These are phyloP conservation scores for Telopea speciosissima DNA, from an alignment of 177 flowering plant genomes.

Conservation along the genomic window DNA sequence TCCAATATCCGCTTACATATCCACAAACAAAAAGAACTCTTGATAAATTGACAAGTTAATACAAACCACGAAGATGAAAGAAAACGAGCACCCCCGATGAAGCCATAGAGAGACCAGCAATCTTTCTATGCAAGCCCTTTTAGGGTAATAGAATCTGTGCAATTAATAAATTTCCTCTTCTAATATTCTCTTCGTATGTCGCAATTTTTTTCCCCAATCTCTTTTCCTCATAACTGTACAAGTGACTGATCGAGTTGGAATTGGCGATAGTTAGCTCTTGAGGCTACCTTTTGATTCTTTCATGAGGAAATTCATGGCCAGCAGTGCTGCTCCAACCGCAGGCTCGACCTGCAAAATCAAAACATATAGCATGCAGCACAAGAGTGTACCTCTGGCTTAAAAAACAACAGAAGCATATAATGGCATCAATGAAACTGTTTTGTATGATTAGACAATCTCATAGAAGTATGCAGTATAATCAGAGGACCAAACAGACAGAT, in stretches of 20 bases:
- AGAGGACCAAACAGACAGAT: no score
- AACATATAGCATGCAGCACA: not conserved
- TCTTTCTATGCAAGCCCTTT: not conserved
- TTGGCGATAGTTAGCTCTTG: constrained; percentile 17
- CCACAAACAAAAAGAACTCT: not conserved
- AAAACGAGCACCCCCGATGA: not conserved
- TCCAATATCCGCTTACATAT: not conserved
- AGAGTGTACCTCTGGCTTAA: no score
- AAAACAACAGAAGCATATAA: not conserved
- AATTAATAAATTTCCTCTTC: not conserved
- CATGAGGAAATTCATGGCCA: constrained; percentile 62
- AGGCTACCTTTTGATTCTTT: constrained; percentile 36
- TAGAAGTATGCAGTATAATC: no score
- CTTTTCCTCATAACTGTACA: constrained; percentile 16
- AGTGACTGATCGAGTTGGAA: not conserved
- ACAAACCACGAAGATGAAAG: not conserved
- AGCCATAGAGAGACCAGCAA: not conserved
- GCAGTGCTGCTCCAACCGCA: constrained; percentile 90
- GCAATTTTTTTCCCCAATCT: not conserved
- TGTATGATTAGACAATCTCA: no score
- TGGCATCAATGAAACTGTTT: not conserved
- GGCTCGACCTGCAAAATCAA: constrained; percentile 70
- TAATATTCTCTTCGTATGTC: not conserved
- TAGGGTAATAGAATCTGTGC: not conserved
- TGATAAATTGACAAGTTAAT: not conserved